Evolutionary conservation across 495 filamentous ascomycete genomes (phyloP).

Genomic region (Paragyromitra xinjiangensis): DNA sequence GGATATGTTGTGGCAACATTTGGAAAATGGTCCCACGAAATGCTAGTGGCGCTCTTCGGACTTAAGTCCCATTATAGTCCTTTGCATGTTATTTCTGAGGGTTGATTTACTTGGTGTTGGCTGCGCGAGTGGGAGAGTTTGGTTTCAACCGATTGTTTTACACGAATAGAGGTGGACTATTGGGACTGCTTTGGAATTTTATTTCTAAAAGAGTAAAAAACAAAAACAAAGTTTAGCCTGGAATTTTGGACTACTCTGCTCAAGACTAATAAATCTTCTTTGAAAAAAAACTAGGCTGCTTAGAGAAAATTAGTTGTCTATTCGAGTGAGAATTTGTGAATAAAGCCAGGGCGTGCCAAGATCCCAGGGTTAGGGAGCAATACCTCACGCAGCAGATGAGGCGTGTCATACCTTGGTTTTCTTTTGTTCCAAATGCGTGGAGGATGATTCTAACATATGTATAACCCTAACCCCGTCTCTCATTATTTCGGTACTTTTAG

Average conservation of each 20-base stretch:
- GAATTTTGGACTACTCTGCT: not conserved
- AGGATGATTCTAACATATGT: no score
- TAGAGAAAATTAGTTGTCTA: not conserved
- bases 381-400: slow-evolving; percentile 21
- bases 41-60: not conserved
- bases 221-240: not conserved
- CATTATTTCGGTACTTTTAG: not conserved
- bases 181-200: not conserved
- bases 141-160: not conserved
- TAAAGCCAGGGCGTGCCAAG: not conserved
- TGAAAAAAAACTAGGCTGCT: no score
- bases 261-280: no score
- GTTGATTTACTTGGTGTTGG: not conserved
- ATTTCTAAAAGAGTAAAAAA: not conserved
- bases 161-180: not conserved
- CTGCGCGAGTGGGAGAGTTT: not conserved
- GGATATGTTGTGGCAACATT: not conserved
- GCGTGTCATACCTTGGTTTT: not conserved
- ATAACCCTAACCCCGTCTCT: not conserved
- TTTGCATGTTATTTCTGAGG: not conserved
- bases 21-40: not conserved
- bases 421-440: not conserved
- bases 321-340: not conserved
- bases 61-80: not conserved
- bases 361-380: slow-evolving; percentile 17